Conservation (phyloP, 176 grass and related monocot genomes). For the Zizania latifolia region DNA sequence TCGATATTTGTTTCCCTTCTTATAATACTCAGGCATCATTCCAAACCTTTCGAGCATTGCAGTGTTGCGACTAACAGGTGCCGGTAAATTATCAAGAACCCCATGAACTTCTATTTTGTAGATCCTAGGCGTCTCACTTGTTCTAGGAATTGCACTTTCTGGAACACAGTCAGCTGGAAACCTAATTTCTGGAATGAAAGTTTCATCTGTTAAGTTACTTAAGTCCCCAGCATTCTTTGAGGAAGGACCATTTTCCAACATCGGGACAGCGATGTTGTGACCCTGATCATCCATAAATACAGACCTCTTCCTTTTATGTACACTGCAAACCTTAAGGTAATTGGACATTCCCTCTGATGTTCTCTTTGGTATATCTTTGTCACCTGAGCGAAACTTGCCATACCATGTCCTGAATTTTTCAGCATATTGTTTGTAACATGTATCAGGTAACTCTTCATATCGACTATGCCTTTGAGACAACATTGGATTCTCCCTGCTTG, state of each 20-base stretch:
- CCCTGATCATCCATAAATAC: slow-evolving; percentile 49
- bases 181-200: slow-evolving; percentile 76
- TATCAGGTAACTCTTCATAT: slow-evolving; percentile 52
- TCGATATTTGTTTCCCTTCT: slow-evolving; percentile 92
- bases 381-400: slow-evolving; percentile 44
- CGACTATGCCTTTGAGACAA: slow-evolving; percentile 53
- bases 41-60: slow-evolving; percentile 99
- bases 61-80: slow-evolving; percentile 66
- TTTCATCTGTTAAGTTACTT: slow-evolving; percentile 60
- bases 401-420: slow-evolving; percentile 67
- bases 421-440: slow-evolving; percentile 82
- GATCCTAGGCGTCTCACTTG: slow-evolving; percentile 36
- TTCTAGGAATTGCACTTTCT: slow-evolving; percentile 71
- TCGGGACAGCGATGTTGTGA: slow-evolving; percentile 16
- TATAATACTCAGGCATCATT: slow-evolving; percentile 90
- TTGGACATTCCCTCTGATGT: slow-evolving; percentile 82
- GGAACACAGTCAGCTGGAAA: slow-evolving; percentile 91
- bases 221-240: slow-evolving; percentile 54
- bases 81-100: slow-evolving; percentile 94
- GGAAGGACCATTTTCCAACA: slow-evolving; percentile 51
- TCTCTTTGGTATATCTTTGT: slow-evolving; percentile 81
- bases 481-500: slow-evolving; percentile 36
- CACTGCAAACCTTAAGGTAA: slow-evolving; percentile 63
- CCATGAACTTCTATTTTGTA: slow-evolving; percentile 65
- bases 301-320: slow-evolving; percentile 84